These are phyloP conservation scores for Aspergillus steynii DNA, from an alignment of 495 filamentous ascomycete genomes.

Conservation along the genomic window DNA sequence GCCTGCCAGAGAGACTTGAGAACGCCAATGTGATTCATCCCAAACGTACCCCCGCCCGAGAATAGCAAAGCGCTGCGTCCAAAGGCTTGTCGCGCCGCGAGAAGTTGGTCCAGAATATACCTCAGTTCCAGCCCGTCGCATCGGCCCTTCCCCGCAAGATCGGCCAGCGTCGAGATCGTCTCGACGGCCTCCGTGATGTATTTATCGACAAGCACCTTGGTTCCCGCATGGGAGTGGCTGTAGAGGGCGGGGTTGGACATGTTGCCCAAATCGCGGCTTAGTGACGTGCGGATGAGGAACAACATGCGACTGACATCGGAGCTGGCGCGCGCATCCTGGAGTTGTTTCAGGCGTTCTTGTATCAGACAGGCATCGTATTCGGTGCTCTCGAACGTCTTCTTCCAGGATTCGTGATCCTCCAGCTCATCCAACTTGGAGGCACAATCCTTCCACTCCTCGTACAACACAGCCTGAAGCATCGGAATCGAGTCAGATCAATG, in stretches of 20 bases:
- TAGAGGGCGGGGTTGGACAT: slow-evolving; percentile 86
- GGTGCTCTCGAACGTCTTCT: slow-evolving; percentile 57
- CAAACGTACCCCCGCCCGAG: slow-evolving; percentile 90
- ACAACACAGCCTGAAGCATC: slow-evolving; percentile 54
- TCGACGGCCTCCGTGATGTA: slow-evolving; percentile 78
- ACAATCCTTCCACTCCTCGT: slow-evolving; percentile 62
- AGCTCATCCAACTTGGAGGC: slow-evolving; percentile 79
- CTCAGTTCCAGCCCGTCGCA: slow-evolving; percentile 58
- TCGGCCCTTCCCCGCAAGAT: slow-evolving; percentile 57
- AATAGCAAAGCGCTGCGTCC: slow-evolving; percentile 84
- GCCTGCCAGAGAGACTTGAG: slow-evolving; percentile 79
- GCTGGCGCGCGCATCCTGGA: slow-evolving; percentile 73
- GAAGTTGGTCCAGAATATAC: slow-evolving; percentile 70
- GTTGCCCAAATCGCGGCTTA: slow-evolving; percentile 79
- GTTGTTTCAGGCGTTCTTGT: slow-evolving; percentile 63
- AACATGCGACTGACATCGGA: slow-evolving; percentile 77
- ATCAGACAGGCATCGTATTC: slow-evolving; percentile 75
- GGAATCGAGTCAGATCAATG: background rate
- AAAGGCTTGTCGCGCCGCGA: slow-evolving; percentile 81
- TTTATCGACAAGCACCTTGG: slow-evolving; percentile 79
- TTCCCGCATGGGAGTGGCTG: slow-evolving; percentile 80
- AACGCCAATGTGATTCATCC: slow-evolving; percentile 97
- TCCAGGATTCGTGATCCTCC: slow-evolving; percentile 84
- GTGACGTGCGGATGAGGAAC: slow-evolving; percentile 74
- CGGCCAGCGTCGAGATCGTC: slow-evolving; percentile 69